phyloP scores from a whole-genome alignment of 257 asterid genomes.

The Penstemon newberryi region DNA sequence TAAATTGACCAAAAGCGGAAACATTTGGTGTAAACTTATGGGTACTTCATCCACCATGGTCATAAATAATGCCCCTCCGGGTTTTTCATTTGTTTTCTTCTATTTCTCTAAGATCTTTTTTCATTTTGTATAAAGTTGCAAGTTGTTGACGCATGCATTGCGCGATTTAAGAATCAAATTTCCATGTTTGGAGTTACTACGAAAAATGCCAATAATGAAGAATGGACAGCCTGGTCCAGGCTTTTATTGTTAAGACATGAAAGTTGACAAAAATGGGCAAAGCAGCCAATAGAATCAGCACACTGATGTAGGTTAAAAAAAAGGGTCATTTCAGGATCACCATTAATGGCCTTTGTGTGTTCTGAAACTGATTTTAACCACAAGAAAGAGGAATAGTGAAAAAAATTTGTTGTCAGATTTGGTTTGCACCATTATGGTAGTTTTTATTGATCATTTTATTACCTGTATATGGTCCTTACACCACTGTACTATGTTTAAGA shows the following conservation, averaged over 20 bases:
- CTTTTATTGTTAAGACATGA: conserved; percentile 22
- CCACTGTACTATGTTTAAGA: conserved; percentile 33
- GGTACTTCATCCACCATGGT: too few species aligned
- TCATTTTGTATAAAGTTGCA: not conserved
- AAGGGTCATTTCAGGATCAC: conserved; percentile 14
- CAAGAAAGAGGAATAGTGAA: conserved; percentile 32
- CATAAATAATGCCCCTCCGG: not conserved
- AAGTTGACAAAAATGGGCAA: conserved; percentile 22
- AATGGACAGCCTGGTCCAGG: not conserved
- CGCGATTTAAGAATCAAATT: conserved; percentile 2
- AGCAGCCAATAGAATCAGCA: conserved; percentile 18
- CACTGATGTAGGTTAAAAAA: not conserved
- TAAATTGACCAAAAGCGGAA: too few species aligned
- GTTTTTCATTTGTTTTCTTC: not conserved
- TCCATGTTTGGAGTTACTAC: not conserved
- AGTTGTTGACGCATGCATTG: not conserved
- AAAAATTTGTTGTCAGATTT: conserved; percentile 37
- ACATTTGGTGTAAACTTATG: too few species aligned
- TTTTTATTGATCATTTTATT: conserved; percentile 26
- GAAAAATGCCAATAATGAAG: not conserved
- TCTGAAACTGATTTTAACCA: conserved; percentile 24
- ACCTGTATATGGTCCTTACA: conserved; percentile 38
- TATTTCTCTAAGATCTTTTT: not conserved
- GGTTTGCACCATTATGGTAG: conserved; percentile 30
- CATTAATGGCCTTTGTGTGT: conserved; percentile 20